Conservation (phyloP, 371 early-diverging fungal species). For the Mycotypha africana region DNA sequence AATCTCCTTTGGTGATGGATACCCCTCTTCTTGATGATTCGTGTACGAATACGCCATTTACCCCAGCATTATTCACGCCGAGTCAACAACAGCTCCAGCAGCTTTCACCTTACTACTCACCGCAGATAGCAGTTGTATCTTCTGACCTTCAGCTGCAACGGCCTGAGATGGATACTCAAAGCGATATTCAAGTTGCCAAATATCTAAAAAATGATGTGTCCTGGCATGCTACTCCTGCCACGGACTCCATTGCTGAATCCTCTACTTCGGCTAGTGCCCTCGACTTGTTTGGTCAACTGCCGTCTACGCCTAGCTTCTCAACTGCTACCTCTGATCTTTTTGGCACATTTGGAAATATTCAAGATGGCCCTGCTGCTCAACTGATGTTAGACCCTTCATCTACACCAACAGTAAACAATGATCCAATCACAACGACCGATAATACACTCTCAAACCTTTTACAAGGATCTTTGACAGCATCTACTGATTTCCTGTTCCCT, state of each 20-base stretch:
- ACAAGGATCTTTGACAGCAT: too few species aligned
- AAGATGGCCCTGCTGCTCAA: too few species aligned
- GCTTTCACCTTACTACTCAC: conserved; percentile 16
- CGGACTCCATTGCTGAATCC: conserved; percentile 1
- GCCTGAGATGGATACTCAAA: conserved; percentile 1
- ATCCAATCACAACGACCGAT: too few species aligned
- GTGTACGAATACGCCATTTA: conserved; percentile 28
- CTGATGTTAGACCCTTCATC: too few species aligned
- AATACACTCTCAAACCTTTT: too few species aligned
- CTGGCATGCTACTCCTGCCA: conserved; percentile 10
- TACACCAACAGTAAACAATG: too few species aligned
- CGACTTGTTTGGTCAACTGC: too few species aligned
- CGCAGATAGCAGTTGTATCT: conserved; percentile 7
- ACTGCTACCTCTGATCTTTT: too few species aligned
- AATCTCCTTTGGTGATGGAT: conserved; percentile 28
- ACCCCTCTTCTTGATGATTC: conserved; percentile 30
- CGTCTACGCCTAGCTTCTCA: too few species aligned
- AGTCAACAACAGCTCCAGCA: conserved; percentile 16
- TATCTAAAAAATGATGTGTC: conserved; percentile 17
- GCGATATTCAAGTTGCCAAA: conserved; percentile 21
- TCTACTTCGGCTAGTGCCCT: too few species aligned
- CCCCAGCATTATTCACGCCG: conserved; percentile 33
- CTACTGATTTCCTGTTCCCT: conserved; percentile 27
- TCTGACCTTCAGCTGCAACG: neutral
- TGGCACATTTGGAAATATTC: too few species aligned